These are phyloP conservation scores for Phytophthora syringae DNA, from an alignment of 352 stramenopile genomes.

Conservation along the genomic window DNA sequence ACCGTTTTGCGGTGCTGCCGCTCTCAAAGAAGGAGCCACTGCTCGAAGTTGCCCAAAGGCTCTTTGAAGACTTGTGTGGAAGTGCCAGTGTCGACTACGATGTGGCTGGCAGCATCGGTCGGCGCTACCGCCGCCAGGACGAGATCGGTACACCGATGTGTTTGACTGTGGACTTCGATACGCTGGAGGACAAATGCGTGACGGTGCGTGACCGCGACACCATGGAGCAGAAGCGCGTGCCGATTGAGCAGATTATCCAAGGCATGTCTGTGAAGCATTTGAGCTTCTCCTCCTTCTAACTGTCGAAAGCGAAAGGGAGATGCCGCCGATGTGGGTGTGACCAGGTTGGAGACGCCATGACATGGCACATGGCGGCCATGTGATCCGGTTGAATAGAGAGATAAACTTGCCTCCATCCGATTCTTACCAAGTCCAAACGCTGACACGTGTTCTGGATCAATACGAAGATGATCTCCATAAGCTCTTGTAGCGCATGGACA, in stretches of 20 bases:
- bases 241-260: slow-evolving; percentile 89
- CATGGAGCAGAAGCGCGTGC: slow-evolving; percentile 95
- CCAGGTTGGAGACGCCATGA: too few species aligned
- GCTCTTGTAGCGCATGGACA: slow-evolving; percentile 54
- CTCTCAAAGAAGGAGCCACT: slow-evolving; percentile 96
- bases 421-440: too few species aligned
- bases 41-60: slow-evolving; percentile 82
- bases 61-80: slow-evolving; percentile 92
- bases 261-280: slow-evolving; percentile 40
- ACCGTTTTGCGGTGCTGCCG: slow-evolving; percentile 93
- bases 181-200: slow-evolving; percentile 95
- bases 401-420: too few species aligned
- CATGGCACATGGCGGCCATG: too few species aligned
- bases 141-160: slow-evolving; percentile 98
- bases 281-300: slow-evolving; percentile 54
- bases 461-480: slow-evolving; percentile 69
- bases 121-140: slow-evolving; percentile 95
- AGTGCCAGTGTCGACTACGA: slow-evolving; percentile 94
- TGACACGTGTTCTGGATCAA: slow-evolving; percentile 54
- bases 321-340: slow-evolving; percentile 7
- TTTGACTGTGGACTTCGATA: slow-evolving; percentile 98
- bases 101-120: slow-evolving; percentile 87
- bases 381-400: too few species aligned
- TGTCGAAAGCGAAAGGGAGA: slow-evolving; percentile 2
- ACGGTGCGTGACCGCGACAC: slow-evolving; percentile 96